Evolutionary conservation across 331 rosid genomes (phyloP).

Genomic region (Prunus yedoensis): DNA sequence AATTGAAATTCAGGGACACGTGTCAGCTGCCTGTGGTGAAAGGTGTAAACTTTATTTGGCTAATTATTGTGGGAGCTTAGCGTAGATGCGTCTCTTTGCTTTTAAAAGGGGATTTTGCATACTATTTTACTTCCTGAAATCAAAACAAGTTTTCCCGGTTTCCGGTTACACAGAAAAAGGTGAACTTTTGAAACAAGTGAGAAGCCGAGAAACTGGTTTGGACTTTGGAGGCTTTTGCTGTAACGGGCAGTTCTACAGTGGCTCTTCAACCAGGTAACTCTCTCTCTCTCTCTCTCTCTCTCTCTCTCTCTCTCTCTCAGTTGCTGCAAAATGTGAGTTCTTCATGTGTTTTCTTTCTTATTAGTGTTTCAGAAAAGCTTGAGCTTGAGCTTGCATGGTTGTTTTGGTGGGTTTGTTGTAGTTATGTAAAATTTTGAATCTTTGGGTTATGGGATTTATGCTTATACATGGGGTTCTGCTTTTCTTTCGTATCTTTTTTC

Average conservation of each 20-base stretch:
- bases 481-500: not conserved
- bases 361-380: not conserved
- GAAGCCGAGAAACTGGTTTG: constrained; percentile 23
- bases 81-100: not conserved
- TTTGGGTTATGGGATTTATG: constrained; percentile 16
- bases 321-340: constrained; percentile 16
- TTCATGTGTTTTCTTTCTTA: constrained; percentile 4
- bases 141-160: constrained; percentile 21
- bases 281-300: not conserved
- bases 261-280: constrained; percentile 15
- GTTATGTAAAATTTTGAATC: constrained; percentile 5
- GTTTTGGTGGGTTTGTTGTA: constrained; percentile 6
- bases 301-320: not conserved
- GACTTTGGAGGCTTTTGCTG: constrained; percentile 14
- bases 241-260: constrained; percentile 21
- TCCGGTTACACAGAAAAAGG: constrained; percentile 17
- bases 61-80: not conserved
- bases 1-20: not conserved
- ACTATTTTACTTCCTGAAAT: not conserved
- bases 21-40: not conserved
- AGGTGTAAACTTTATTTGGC: constrained; percentile 8
- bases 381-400: not conserved
- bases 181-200: constrained; percentile 15
- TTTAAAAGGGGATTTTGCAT: not conserved
- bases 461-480: not conserved